These are phyloP conservation scores for Galerina sulciceps DNA, from an alignment of 768 basidiomycete genomes.

Conservation along the genomic window DNA sequence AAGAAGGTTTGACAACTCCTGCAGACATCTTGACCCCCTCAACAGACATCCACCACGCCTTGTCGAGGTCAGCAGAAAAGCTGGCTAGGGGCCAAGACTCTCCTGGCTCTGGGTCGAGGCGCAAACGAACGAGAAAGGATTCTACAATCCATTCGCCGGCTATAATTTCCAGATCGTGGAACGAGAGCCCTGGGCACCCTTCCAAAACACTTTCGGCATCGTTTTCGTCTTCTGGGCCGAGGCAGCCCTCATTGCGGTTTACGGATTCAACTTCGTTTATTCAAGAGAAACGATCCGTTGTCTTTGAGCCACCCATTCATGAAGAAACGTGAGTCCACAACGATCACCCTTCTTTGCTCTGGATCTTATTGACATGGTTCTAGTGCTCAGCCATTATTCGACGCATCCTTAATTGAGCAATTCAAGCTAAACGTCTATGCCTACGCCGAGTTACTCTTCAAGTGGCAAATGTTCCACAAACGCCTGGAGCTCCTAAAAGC, in stretches of 20 bases:
- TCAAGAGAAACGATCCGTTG: slow-evolving; percentile 32
- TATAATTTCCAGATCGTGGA: slow-evolving; percentile 58
- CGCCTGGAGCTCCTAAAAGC: slow-evolving; percentile 75
- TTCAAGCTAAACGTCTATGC: slow-evolving; percentile 59
- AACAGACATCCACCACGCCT: slow-evolving; percentile 25
- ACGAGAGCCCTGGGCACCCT: slow-evolving; percentile 41
- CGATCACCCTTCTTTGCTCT: neutral
- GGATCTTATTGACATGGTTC: neutral
- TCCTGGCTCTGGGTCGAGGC: slow-evolving; percentile 10
- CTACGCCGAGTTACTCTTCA: slow-evolving; percentile 76
- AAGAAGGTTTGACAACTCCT: slow-evolving; percentile 46
- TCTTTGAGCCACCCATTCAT: slow-evolving; percentile 35
- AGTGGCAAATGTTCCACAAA: slow-evolving; percentile 75
- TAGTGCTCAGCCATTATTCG: slow-evolving; percentile 34
- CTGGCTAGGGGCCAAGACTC: slow-evolving; percentile 17
- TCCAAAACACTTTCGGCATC: slow-evolving; percentile 39
- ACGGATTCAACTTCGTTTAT: slow-evolving; percentile 27
- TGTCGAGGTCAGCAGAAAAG: slow-evolving; percentile 21
- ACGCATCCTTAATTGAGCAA: slow-evolving; percentile 43
- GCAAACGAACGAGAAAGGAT: slow-evolving; percentile 32
- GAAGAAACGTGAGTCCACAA: slow-evolving; percentile 26
- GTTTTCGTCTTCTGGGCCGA: slow-evolving; percentile 46
- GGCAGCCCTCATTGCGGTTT: slow-evolving; percentile 48
- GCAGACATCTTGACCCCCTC: slow-evolving; percentile 29
- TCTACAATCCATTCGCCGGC: slow-evolving; percentile 30